Conservation (phyloP, 2,329 filamentous ascomycete species). For the Leptographium flavum region DNA sequence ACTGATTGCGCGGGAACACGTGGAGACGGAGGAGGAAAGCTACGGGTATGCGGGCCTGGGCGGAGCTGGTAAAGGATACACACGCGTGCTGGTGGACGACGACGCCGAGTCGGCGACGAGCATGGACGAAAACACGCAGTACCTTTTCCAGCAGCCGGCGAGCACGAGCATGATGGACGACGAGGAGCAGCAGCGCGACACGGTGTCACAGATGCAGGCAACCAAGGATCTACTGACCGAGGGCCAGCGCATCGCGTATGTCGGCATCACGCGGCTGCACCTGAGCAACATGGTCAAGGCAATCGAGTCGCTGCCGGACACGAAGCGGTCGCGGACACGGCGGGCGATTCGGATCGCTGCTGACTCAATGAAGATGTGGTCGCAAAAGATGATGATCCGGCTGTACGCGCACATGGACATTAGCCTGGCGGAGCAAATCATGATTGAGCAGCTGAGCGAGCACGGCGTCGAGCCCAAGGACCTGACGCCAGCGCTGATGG, state of each 20-base stretch:
- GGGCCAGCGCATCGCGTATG: slow-evolving; percentile 89
- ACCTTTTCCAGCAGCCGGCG: slow-evolving; percentile 63
- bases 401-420: slow-evolving; percentile 97
- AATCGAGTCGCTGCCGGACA: slow-evolving; percentile 37
- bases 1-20: slow-evolving; percentile 68
- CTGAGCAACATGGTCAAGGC: slow-evolving; percentile 65
- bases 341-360: slow-evolving; percentile 55
- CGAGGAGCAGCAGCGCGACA: slow-evolving; percentile 74
- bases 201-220: slow-evolving; percentile 80
- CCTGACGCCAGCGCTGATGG: slow-evolving; percentile 73
- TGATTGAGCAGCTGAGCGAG: slow-evolving; percentile 93
- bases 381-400: slow-evolving; percentile 94
- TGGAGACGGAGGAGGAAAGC: slow-evolving; percentile 51
- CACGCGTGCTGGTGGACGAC: slow-evolving; percentile 85
- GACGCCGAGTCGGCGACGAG: slow-evolving; percentile 89
- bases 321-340: slow-evolving; percentile 46
- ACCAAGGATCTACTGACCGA: slow-evolving; percentile 94
- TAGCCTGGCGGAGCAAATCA: slow-evolving; percentile 77
- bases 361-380: slow-evolving; percentile 87
- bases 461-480: slow-evolving; percentile 81
- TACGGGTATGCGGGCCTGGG: slow-evolving; percentile 65
- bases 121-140: slow-evolving; percentile 93
- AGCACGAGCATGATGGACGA: slow-evolving; percentile 44
- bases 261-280: slow-evolving; percentile 72
- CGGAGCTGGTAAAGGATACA: slow-evolving; percentile 89